Evolutionary conservation across 164 flowering plant species (phyloP), one percentile per base, ranked within the genome.

Genomic region (Stephania yunnanensis): DNA sequence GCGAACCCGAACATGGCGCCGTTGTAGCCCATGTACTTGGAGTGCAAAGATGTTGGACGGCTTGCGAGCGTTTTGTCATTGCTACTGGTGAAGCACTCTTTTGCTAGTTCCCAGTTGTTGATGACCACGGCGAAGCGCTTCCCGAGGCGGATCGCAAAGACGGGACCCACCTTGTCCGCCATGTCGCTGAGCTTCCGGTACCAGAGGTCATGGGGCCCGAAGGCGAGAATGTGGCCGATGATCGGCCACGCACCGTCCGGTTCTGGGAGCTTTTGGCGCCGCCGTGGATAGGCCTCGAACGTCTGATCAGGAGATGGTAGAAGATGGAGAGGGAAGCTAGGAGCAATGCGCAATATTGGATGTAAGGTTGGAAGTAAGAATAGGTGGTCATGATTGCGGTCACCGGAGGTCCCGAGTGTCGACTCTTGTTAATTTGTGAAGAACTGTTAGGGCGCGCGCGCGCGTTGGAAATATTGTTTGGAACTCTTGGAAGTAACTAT

Each of bases 31-130:
- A 70, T 70, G 53, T n/a, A 20, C 31, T 70, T 46, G 11, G 50
- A 19, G 7, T 53, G 30, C 5, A 70, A 8, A 2, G 52, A 44
- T 3, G 10, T 68, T 66, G 79, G 79, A 1, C 79, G 74, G 75
- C 53, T 13, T 19, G 79, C 77, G 5, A 80, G 46, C 22, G 9
- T 65, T 25, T 46, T 67, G 17, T 76, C 82, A 44, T 80, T 70
- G 15, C 58, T 70, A 9, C 58, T 71, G 7, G 80, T 77, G 70
- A 77, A 75, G 46, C 82, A 80, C 58, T 80, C 82, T 80, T 77
- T 80, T 11, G 82, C 82, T 10, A 72, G 17, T 70, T 77, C 78
- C 76, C 72, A 72, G 31, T 58, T 64, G 20, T 71, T 74, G 31
- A 81, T 71, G 5, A 81, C 78, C 1, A 81, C 19, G 22, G 73